Conservation (phyloP, 2,329 filamentous ascomycete genomes). For the Talaromyces piceae region DNA sequence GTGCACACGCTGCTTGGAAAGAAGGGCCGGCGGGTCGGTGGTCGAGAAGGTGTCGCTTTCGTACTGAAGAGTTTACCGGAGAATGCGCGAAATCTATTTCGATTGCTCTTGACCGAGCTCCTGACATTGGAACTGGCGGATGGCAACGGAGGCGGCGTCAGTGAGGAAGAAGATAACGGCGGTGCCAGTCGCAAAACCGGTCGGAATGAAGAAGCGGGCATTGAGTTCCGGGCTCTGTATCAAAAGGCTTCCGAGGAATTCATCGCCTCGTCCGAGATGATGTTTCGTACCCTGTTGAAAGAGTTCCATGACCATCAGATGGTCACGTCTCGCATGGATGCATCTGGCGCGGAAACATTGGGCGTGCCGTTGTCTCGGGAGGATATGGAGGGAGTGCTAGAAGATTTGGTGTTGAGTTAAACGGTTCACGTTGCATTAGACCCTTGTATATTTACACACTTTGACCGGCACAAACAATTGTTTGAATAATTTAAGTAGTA, state of each 20-base stretch:
- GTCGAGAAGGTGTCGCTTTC: slow-evolving; percentile 84
- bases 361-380: slow-evolving; percentile 79
- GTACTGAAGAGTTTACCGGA: slow-evolving; percentile 85
- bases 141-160: slow-evolving; percentile 41
- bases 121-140: slow-evolving; percentile 51
- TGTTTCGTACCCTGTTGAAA: slow-evolving; percentile 86
- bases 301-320: slow-evolving; percentile 99
- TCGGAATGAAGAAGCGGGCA: slow-evolving; percentile 46
- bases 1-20: slow-evolving; percentile 82
- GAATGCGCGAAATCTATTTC: slow-evolving; percentile 82
- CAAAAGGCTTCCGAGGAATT: slow-evolving; percentile 96
- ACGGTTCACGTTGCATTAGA: not conserved
- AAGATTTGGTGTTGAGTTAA: slow-evolving; percentile 54
- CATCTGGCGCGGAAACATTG: slow-evolving; percentile 74
- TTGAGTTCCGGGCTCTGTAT: slow-evolving; percentile 87
- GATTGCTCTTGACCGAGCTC: slow-evolving; percentile 76
- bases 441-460: not conserved
- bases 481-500: no score
- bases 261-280: slow-evolving; percentile 93
- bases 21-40: slow-evolving; percentile 70
- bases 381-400: slow-evolving; percentile 80
- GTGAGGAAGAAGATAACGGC: slow-evolving; percentile 45
- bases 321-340: slow-evolving; percentile 82
- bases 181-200: not conserved
- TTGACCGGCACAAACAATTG: no score